phyloP scores from a whole-genome alignment of 345 rosid species.

The Durio zibethinus region DNA sequence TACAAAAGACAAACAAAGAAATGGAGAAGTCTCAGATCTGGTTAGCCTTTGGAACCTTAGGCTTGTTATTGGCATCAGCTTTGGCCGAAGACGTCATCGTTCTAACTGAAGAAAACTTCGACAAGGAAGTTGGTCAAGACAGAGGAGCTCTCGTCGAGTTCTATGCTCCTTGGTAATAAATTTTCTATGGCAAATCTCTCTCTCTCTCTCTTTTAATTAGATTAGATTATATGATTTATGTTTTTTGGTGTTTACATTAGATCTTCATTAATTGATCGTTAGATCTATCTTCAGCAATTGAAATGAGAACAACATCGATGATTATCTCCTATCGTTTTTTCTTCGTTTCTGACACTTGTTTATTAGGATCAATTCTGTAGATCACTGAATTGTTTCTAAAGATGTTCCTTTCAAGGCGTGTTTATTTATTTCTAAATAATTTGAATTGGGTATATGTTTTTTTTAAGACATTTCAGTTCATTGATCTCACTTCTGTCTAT shows the following conservation, averaged over 20 bases:
- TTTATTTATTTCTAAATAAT: not conserved
- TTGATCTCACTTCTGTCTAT: not conserved
- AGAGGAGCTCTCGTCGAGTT: conserved; percentile 94
- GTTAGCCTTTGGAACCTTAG: conserved; percentile 38
- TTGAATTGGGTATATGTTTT: not conserved
- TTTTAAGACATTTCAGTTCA: not conserved
- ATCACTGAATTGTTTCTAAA: not conserved
- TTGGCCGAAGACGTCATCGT: conserved; percentile 81
- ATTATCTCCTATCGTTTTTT: not conserved
- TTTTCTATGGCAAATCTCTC: not conserved
- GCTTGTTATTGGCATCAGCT: conserved; percentile 53
- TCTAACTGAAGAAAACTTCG: conserved; percentile 84
- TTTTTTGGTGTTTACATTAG: not conserved
- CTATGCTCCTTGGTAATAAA: conserved; percentile 94
- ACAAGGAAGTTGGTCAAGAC: conserved; percentile 89
- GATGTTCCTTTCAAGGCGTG: not conserved
- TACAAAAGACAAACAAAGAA: not conserved
- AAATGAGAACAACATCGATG: not conserved
- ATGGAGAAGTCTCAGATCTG: conserved; percentile 79
- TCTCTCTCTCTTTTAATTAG: not conserved
- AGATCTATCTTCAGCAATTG: conserved; percentile 23
- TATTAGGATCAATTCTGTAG: not conserved
- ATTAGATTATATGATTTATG: not conserved
- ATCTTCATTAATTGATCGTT: conserved; percentile 18
- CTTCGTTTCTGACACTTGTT: not conserved